Base-by-base conservation (phyloP, 176 grass and related monocot genomes). In the Aechmea fasciata region DNA sequence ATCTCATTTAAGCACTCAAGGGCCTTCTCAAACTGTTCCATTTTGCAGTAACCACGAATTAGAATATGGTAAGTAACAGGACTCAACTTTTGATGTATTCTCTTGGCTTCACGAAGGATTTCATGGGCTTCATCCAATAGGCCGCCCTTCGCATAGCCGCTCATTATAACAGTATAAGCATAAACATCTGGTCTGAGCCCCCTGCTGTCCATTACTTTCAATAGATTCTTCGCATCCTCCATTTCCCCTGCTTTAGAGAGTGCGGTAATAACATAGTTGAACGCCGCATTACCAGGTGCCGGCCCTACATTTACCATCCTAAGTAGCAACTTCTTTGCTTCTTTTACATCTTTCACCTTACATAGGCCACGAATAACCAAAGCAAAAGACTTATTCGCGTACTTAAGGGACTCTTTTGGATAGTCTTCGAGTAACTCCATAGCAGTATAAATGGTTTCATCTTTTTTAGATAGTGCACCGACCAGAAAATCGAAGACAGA, bases 11-110 rank as follows among this genome's bases (percentile, higher is more conserved):
- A 82, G 62, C 86, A 85, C 67, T 94, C 87, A 49, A 84, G 74
- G 11, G 95, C 95, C 67, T 99, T 99, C 47, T 78, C 82, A 33
- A 94, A 99, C 64, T 99, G 71, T 62, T 91, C 87, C 78, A 82
- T 88, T 77, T 99, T 90, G 85, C 86, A 93, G 81, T 94, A 99
- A 66, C 95, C 95, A 69, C 95, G 89, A 57, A 94, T 94, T 26
- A 99, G 73, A 68, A 82, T 86, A 51, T 94, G 95, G 78, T 99
- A 86, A 47, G 63, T 71, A 75, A 99, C 72, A 63, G 77, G 79
- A 74, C 47, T 85, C 52, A 91, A 63, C 57, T 93, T 99, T 10
- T 72, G 66, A 75, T 90, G 87, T 14, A 66, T 82, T 50, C 84
- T 86, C 63, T 90, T 93, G 51, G 84, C 90, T 77, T 88, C 82